Conservation (phyloP, 1,284 basidiomycete genomes). For the Austroboletus rostrupii region DNA sequence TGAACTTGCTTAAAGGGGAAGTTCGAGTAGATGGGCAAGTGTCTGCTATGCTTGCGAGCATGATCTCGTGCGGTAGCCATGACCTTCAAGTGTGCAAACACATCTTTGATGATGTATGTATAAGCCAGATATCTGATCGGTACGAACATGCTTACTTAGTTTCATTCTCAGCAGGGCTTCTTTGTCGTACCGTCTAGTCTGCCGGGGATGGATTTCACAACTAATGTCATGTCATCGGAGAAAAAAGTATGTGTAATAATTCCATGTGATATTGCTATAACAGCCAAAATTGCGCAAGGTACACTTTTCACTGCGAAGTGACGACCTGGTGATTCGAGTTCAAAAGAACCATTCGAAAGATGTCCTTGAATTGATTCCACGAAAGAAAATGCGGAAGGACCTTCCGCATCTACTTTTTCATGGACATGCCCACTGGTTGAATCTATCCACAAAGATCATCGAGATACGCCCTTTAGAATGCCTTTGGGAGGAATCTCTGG, state of each 20-base stretch:
- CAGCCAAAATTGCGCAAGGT: slow-evolving; percentile 21
- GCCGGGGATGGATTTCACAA: slow-evolving; percentile 35
- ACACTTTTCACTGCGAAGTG: slow-evolving; percentile 26
- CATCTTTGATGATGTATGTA: slow-evolving; percentile 28
- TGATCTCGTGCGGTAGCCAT: slow-evolving; percentile 13
- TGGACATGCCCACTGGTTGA: slow-evolving; percentile 38
- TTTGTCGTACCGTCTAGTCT: slow-evolving; percentile 34
- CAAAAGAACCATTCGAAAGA: neutral
- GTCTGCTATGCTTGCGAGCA: slow-evolving; percentile 34
- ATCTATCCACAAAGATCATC: slow-evolving; percentile 24
- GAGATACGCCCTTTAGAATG: neutral
- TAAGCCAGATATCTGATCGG: neutral
- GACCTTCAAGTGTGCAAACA: slow-evolving; percentile 18
- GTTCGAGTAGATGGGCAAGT: slow-evolving; percentile 30
- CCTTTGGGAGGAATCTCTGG: slow-evolving; percentile 20
- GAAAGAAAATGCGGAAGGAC: slow-evolving; percentile 30
- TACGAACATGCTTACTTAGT: neutral
- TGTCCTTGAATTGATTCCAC: slow-evolving; percentile 36
- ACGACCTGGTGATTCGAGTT: slow-evolving; percentile 11
- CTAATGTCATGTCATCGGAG: slow-evolving; percentile 15
- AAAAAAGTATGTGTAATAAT: slow-evolving; percentile 14
- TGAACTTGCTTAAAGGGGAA: slow-evolving; percentile 2
- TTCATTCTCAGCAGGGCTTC: slow-evolving; percentile 27
- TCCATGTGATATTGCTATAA: neutral
- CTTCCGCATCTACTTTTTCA: slow-evolving; percentile 34